Evolutionary conservation across 2,329 filamentous ascomycete genomes (phyloP).

Genomic region (Simplicillium aogashimaense): DNA sequence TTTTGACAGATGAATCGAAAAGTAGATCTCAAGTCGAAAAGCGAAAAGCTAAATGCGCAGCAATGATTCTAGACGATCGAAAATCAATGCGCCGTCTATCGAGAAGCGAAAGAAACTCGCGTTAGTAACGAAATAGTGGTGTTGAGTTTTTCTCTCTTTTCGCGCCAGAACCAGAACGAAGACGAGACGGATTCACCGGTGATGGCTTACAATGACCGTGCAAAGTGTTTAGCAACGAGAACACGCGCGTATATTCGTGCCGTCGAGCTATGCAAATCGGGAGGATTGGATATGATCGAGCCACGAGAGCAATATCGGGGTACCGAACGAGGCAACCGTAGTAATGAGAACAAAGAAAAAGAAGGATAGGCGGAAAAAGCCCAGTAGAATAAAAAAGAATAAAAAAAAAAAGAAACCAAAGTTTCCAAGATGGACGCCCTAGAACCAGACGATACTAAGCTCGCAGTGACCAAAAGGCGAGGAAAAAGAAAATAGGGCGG

Average conservation of each 20-base stretch:
- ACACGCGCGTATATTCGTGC: no score
- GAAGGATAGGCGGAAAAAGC: no score
- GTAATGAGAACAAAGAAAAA: no score
- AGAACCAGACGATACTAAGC: background rate
- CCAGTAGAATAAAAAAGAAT: background rate
- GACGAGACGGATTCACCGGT: background rate
- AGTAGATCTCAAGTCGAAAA: background rate
- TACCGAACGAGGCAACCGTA: no score
- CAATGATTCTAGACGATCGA: background rate
- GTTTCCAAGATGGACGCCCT: background rate
- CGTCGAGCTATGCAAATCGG: no score
- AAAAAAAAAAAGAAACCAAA: constrained; percentile 2
- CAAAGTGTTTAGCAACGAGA: no score
- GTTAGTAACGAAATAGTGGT: background rate
- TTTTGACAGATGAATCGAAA: background rate
- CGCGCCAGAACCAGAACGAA: no score
- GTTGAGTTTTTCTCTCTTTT: constrained; percentile 1
- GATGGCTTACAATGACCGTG: background rate
- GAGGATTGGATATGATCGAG: no score
- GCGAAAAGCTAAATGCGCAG: background rate
- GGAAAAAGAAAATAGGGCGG: constrained; percentile 5
- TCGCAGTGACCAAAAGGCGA: constrained; percentile 7
- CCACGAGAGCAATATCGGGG: no score
- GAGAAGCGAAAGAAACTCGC: no score
- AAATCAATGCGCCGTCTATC: background rate